phyloP scores from a whole-genome alignment of 2,329 filamentous ascomycete species.

The Fusarium protoensiforme region DNA sequence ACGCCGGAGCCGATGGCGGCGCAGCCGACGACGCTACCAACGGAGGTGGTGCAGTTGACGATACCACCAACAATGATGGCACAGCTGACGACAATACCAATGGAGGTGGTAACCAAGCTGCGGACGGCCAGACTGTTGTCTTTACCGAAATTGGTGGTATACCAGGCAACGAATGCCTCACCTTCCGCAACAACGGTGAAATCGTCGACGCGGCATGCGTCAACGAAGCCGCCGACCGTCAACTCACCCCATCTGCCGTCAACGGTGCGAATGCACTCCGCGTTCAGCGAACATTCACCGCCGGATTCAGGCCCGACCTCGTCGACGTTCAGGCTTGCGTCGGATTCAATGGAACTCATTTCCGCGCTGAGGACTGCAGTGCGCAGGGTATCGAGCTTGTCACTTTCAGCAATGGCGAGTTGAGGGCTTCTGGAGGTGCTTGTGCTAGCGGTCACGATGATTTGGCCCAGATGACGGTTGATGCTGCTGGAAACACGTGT shows the following conservation, averaged over 20 bases:
- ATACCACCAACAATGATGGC: not conserved
- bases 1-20: not conserved
- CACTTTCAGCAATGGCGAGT: slow-evolving; percentile 20
- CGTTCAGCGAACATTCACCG: slow-evolving; percentile 29
- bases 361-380: slow-evolving; percentile 28
- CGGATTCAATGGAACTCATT: slow-evolving; percentile 29
- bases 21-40: not conserved
- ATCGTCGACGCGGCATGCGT: slow-evolving; percentile 33
- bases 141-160: slow-evolving; percentile 25
- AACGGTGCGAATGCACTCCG: slow-evolving; percentile 18
- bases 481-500: slow-evolving; percentile 3
- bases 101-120: not conserved
- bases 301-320: slow-evolving; percentile 25
- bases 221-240: slow-evolving; percentile 22
- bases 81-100: not conserved
- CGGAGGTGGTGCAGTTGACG: not conserved
- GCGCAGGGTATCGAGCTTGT: slow-evolving; percentile 14
- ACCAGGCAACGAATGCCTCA: slow-evolving; percentile 29
- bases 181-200: slow-evolving; percentile 31
- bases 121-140: slow-evolving; percentile 22
- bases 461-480: slow-evolving; percentile 22
- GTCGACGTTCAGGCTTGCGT: slow-evolving; percentile 25
- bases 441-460: slow-evolving; percentile 23
- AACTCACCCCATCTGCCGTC: slow-evolving; percentile 17
- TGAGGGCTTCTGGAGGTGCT: slow-evolving; percentile 17